Percentiles rank a stretch among this genome's conserved stretches.
Conservation (phyloP, 1,284 basidiomycete species). For the Puccinia polysora region DNA sequence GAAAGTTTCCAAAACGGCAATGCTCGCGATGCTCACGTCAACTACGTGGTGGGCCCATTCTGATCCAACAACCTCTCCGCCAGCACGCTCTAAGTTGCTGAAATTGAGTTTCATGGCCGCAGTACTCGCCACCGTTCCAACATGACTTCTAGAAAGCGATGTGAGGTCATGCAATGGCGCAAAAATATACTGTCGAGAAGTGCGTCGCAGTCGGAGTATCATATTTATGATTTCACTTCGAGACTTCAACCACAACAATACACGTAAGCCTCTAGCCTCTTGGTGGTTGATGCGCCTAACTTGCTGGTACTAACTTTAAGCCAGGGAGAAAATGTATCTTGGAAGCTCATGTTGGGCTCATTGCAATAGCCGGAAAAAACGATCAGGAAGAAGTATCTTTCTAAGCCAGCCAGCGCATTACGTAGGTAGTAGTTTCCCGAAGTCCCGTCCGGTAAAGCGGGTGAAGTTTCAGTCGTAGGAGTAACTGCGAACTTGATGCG, state of each 20-base stretch:
- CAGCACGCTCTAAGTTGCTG: slow-evolving; percentile 66
- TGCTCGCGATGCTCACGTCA: slow-evolving; percentile 59
- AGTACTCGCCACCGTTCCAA: slow-evolving; percentile 55
- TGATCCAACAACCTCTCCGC: slow-evolving; percentile 80
- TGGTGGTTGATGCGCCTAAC: background rate
- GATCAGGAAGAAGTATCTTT: slow-evolving; percentile 80
- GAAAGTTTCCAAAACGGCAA: too few species aligned
- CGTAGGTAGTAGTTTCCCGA: slow-evolving; percentile 53
- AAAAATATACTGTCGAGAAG: slow-evolving; percentile 73
- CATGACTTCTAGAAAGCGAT: slow-evolving; percentile 64
- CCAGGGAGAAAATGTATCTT: slow-evolving; percentile 78
- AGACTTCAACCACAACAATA: slow-evolving; percentile 8
- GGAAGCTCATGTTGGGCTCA: slow-evolving; percentile 60
- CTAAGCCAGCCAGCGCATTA: slow-evolving; percentile 57
- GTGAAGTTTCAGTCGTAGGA: slow-evolving; percentile 56
- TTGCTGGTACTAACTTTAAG: slow-evolving; percentile 62
- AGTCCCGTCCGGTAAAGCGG: slow-evolving; percentile 59
- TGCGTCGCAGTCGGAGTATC: slow-evolving; percentile 73
- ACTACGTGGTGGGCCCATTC: slow-evolving; percentile 92
- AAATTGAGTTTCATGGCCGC: slow-evolving; percentile 47
- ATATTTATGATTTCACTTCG: slow-evolving; percentile 47
- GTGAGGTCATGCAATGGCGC: slow-evolving; percentile 82
- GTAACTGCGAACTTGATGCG: slow-evolving; percentile 78
- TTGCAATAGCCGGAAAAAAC: slow-evolving; percentile 90
- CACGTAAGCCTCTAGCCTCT: slow-evolving; percentile 33